phyloP scores from a whole-genome alignment of 139 green algal genomes.

The Volvox reticuliferus region DNA sequence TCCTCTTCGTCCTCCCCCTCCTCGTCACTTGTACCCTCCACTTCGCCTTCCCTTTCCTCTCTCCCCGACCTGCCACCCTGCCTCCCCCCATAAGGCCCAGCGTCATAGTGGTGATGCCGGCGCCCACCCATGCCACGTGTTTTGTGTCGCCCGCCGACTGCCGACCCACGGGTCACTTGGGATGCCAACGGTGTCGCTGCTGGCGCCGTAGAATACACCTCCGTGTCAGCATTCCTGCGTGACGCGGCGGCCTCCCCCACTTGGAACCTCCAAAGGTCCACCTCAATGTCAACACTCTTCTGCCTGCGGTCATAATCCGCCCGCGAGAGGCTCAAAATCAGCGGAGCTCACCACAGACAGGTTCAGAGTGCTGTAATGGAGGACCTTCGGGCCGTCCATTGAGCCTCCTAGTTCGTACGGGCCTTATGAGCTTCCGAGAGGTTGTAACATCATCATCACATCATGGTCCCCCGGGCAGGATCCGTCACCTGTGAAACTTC shows the following conservation, averaged over 20 bases:
- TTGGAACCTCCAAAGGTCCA: constrained; percentile 90
- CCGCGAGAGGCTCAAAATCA: too few species aligned
- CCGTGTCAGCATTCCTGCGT: neutral
- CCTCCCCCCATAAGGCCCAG: neutral
- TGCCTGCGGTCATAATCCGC: constrained; percentile 59
- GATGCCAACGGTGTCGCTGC: neutral
- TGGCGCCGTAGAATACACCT: neutral
- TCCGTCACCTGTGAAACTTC: constrained; percentile 79
- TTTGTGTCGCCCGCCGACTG: neutral
- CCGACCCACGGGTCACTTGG: neutral
- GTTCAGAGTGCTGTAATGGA: too few species aligned
- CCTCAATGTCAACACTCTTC: constrained; percentile 84
- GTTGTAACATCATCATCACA: too few species aligned
- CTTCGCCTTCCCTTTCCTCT: neutral
- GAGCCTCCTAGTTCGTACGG: too few species aligned
- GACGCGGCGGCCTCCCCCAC: constrained; percentile 32
- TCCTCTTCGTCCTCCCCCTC: neutral
- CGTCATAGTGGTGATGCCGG: neutral
- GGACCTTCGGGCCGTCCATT: too few species aligned
- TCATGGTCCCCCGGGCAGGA: too few species aligned
- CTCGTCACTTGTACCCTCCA: neutral
- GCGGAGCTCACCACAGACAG: too few species aligned
- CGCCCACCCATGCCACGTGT: neutral
- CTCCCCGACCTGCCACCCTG: neutral
- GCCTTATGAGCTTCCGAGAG: too few species aligned